Evolutionary conservation across 345 rosid species (phyloP).

Genomic region (Cardiospermum halicacabum): DNA sequence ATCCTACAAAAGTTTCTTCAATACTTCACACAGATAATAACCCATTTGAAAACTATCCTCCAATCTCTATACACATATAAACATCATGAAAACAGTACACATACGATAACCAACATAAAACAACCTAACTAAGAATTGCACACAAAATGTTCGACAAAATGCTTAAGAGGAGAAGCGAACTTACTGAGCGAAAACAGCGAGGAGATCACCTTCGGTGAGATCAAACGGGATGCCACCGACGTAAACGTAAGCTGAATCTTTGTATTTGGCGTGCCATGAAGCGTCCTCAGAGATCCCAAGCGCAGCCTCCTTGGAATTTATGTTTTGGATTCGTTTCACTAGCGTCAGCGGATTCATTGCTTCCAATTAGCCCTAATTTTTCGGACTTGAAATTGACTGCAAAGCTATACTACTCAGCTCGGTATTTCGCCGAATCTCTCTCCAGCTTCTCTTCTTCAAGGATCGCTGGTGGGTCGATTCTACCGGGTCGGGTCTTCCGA

Average conservation of each 20-base stretch:
- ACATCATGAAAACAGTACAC: background rate
- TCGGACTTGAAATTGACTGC: no score
- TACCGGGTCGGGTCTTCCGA: no score
- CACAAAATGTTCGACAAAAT: background rate
- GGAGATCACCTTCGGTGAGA: conserved; percentile 96
- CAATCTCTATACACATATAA: background rate
- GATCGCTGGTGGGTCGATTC: no score
- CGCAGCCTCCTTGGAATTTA: conserved; percentile 69
- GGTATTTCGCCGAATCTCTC: no score
- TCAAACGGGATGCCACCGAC: conserved; percentile 87
- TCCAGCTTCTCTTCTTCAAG: no score
- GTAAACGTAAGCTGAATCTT: conserved; percentile 71
- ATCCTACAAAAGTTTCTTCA: background rate
- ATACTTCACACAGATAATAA: background rate
- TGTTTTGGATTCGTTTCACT: conserved; percentile 73
- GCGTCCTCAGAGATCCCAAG: conserved; percentile 84
- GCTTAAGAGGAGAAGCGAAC: background rate
- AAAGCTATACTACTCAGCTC: no score
- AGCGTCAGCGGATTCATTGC: conserved; percentile 79
- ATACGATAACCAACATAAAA: no score
- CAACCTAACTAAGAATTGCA: background rate
- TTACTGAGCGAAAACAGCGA: conserved; percentile 90
- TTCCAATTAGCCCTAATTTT: background rate
- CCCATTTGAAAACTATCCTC: background rate
- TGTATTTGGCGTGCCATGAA: conserved; percentile 95